Evolutionary conservation across 2,329 filamentous ascomycete genomes (phyloP).

Genomic region (Tricladium varicosporioides): DNA sequence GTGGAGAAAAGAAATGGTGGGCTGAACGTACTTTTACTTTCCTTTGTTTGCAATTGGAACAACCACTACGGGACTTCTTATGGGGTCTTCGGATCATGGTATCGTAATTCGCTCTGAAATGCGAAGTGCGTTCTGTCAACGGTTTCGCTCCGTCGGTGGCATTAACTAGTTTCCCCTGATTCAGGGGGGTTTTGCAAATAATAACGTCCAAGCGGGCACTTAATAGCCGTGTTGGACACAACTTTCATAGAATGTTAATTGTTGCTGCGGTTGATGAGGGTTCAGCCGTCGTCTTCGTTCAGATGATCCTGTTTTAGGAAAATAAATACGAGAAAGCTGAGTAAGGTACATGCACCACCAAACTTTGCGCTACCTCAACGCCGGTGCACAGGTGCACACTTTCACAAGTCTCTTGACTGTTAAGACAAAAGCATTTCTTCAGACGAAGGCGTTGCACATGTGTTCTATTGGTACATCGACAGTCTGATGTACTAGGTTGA

Average conservation of each 20-base stretch:
- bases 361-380: too few species aligned
- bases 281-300: neutral
- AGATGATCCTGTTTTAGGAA: neutral
- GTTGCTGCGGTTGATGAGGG: too few species aligned
- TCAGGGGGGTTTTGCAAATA: neutral
- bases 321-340: neutral
- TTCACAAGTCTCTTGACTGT: neutral
- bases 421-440: too few species aligned
- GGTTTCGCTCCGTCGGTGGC: neutral
- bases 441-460: too few species aligned
- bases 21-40: slow-evolving; percentile 33
- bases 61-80: slow-evolving; percentile 35
- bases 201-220: neutral
- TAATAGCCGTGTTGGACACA: neutral
- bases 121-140: neutral
- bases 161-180: neutral
- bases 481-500: neutral
- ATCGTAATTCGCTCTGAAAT: neutral
- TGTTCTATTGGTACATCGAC: too few species aligned
- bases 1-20: neutral
- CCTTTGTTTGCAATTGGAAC: slow-evolving; percentile 33
- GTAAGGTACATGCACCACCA: too few species aligned
- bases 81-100: slow-evolving; percentile 27
- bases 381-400: neutral
- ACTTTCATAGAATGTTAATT: neutral